Conservation (phyloP, 108 stramenopile genomes). For the Nannochloropsis oceanica region DNA sequence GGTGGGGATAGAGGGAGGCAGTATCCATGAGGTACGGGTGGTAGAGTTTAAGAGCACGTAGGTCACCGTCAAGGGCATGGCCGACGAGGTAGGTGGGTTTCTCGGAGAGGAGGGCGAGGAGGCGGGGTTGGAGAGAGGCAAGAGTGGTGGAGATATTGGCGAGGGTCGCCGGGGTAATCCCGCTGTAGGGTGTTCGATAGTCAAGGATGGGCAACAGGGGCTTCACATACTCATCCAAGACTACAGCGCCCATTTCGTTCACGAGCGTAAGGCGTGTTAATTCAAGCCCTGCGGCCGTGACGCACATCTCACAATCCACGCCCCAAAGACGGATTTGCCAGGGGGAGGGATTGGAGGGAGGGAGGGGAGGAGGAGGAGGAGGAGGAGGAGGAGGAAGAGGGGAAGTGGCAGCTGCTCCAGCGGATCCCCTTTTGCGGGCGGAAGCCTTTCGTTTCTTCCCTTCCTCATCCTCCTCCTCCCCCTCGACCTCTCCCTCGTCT, state of each 20-base stretch:
- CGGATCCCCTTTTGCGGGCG: neutral
- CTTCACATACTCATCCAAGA: constrained; percentile 60
- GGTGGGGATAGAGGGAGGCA: constrained; percentile 47
- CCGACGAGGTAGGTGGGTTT: constrained; percentile 63
- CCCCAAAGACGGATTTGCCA: constrained; percentile 39
- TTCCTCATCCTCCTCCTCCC: neutral
- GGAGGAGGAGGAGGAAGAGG: neutral
- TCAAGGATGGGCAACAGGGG: constrained; percentile 51
- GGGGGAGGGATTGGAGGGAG: neutral
- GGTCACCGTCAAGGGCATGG: constrained; percentile 79
- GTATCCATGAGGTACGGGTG: constrained; percentile 66
- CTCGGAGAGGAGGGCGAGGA: constrained; percentile 43
- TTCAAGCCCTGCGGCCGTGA: constrained; percentile 50
- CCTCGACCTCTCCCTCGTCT: neutral
- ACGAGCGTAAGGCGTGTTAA: constrained; percentile 67
- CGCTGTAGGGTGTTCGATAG: constrained; percentile 45
- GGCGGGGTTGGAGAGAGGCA: constrained; percentile 53
- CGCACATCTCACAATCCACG: constrained; percentile 83
- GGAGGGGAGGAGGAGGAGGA: neutral
- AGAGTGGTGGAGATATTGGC: constrained; percentile 41
- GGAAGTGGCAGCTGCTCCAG: neutral
- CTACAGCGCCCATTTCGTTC: constrained; percentile 36
- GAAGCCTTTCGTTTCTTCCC: neutral
- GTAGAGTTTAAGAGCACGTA: constrained; percentile 51
- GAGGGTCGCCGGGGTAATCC: constrained; percentile 10